phyloP scores from a whole-genome alignment of 306 rosid species.

The Acmispon strigosus region DNA sequence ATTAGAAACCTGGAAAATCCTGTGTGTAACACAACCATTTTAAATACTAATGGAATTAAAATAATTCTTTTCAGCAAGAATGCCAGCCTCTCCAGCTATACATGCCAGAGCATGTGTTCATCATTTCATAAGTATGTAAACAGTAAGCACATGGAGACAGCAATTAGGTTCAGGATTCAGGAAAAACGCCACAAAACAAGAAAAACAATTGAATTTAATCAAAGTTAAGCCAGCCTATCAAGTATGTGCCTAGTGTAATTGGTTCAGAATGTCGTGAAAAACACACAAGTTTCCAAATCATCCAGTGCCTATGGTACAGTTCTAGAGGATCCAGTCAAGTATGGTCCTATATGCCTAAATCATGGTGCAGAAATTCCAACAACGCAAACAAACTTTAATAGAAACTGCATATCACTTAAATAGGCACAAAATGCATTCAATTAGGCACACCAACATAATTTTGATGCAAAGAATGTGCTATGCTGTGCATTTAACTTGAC shows the following conservation, averaged over 20 bases:
- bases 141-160: background rate
- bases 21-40: background rate
- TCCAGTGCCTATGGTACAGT: background rate
- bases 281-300: background rate
- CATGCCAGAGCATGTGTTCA: background rate
- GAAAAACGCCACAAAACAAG: slow-evolving; percentile 1
- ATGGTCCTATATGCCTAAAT: too few relatives aligned
- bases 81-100: background rate
- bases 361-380: too few relatives aligned
- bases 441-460: too few relatives aligned
- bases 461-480: too few relatives aligned
- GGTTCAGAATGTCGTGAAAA: background rate
- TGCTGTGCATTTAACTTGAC: too few relatives aligned
- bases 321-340: background rate
- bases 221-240: background rate
- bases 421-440: too few relatives aligned
- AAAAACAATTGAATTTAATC: background rate
- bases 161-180: background rate
- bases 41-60: background rate
- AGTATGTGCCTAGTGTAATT: background rate
- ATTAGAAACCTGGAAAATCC: slow-evolving; percentile 7
- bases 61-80: background rate
- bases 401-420: too few relatives aligned
- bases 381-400: too few relatives aligned
- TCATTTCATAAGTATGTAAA: background rate